Evolutionary conservation across 805 yeast genomes (phyloP), one percentile per base, ranked within the genome.

Genomic region (Barnettozyma wickerhamii): DNA sequence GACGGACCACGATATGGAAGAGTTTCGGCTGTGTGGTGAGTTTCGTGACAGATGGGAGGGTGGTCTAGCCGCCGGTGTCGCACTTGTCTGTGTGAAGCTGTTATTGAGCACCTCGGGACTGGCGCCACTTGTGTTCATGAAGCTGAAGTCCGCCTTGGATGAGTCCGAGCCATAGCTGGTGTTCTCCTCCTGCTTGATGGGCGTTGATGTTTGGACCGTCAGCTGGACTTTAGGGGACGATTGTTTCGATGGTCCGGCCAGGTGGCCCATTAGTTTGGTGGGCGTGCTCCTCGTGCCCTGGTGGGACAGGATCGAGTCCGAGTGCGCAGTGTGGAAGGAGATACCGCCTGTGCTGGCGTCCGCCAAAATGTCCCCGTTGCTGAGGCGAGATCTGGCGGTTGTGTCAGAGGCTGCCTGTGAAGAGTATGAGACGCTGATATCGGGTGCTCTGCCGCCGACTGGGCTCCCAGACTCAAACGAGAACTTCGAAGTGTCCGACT

Each of bases 1-100:
- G 0, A 73, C 75, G 19, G 71, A 68, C 81, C 81, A 77, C 2
- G 69, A 62, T 10, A 66, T 42, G 1, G 59, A 55, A 0, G 51
- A 43, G 30, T 52, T 51, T 32, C 59, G 36, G 36, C 55, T 53
- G 38, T 54, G 59, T 3, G 57, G 51, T 2, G 56, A 43, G 14
- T 19, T 41, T 40, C 34, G 43, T 4, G 32, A 31, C 17, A 27
- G 32, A 18, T 28, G 23, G 17, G 33, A 15, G 17, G 37, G 41
- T 7, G 40, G 41, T 10, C 28, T 35, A 3, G 47, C 32, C 5
- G 43, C 14, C 6, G 46, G 47, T 28, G 40, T 45, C 12, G 30
- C 19, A 14, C 20, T 27, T 3, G 19, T 19, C 15, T 32, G 30
- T 26, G 13, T 13, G 4, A 18, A 9, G 19, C 18, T 20, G 3